Conservation (phyloP, 208 protist species). For the Entamoeba histolytica region DNA sequence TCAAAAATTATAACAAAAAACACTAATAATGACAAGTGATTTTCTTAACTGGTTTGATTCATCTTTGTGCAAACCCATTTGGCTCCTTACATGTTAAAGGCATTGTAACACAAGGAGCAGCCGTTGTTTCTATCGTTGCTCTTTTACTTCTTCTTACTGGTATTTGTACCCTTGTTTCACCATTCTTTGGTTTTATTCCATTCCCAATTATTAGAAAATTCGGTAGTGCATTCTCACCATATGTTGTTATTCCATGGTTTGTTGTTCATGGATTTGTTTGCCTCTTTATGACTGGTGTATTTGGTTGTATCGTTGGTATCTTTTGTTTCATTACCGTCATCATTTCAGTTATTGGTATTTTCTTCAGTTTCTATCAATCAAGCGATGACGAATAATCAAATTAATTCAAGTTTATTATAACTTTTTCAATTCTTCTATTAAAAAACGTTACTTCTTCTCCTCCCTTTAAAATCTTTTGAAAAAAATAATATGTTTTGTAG, state of each 20-base stretch:
- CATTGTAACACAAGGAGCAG: background rate
- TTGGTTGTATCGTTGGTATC: background rate
- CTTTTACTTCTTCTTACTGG: background rate
- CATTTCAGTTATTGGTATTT: background rate
- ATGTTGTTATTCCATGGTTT: background rate
- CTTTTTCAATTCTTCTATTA: background rate
- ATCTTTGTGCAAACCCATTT: background rate
- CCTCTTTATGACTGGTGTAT: background rate
- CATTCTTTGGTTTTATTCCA: background rate
- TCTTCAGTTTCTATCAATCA: background rate
- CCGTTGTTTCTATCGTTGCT: background rate
- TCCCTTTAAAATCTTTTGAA: too few species aligned
- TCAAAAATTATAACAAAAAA: too few species aligned
- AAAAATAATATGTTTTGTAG: too few species aligned
- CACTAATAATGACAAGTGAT: background rate
- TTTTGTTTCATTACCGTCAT: background rate
- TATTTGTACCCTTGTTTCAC: background rate
- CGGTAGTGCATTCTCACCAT: background rate
- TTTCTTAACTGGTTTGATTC: background rate
- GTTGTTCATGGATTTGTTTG: background rate
- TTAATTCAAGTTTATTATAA: background rate
- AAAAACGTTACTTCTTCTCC: too few species aligned
- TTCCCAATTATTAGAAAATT: background rate
- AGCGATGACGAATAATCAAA: background rate
- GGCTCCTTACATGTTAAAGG: background rate